Evolutionary conservation across 2,329 filamentous ascomycete species (phyloP), one percentile per base, ranked within the genome.

Genomic region (Cytospora schulzeri): DNA sequence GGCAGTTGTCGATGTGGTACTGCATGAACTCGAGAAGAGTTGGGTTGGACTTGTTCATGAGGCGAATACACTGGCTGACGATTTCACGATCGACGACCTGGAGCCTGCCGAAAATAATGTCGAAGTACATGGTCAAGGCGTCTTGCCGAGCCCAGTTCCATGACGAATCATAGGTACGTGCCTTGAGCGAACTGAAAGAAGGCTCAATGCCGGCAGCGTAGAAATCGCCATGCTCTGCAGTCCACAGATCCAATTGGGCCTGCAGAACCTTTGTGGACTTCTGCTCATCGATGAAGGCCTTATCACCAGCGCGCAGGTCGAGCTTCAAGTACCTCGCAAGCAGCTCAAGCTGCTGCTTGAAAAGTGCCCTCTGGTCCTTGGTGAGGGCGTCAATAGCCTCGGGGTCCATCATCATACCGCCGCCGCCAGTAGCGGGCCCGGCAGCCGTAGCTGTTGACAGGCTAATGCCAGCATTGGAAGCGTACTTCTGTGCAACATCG

Each of bases 111-210:
- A 99, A 99, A 74, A 99, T 97, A 74, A 99, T 96, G 74, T 99
- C 95, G 80, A 93, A 99, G 83, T 95, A 99, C 94, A 99, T 99
- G 81, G 86, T 95, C 61, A 99, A 87, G 31, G 94, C 95, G 77
- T 99, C 95, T 76, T 99, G 95, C 60, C 95, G 90, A 67, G 93
- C 95, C 95, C 95, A 99, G 78, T 99, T 99, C 95, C 95, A 99
- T 0, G 93, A 96, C 0, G 95, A 98, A 77, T 99, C 95, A 79
- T 99, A 99, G 12, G 95, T 89, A 74, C 95, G 91, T 35, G 95
- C 95, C 78, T 99, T 99, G 68, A 98, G 87, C 5, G 92, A 83
- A 74, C 91, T 96, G 80, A 99, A 99, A 24, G 93, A 89, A 14
- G 95, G 95, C 77, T 96, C 92, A 69, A 99, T 98, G 59, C 95